Percentiles rank a stretch among this genome's conserved stretches.
These are phyloP conservation scores for Populus simonii DNA, from an alignment of 345 rosid species.

Conservation along the genomic window DNA sequence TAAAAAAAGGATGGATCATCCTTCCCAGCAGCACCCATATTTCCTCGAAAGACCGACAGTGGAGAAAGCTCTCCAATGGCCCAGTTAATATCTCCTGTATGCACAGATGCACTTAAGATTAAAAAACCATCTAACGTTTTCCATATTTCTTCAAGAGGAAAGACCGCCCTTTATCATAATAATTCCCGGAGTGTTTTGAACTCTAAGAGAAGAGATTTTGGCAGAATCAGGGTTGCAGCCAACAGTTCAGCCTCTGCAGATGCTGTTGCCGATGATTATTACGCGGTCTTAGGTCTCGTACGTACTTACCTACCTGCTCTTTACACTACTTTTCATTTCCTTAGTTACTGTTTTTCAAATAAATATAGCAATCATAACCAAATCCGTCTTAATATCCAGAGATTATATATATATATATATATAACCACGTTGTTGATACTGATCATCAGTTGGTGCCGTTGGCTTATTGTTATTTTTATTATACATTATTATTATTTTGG, in stretches of 20 bases:
- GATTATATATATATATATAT: too few species aligned
- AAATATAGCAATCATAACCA: too few species aligned
- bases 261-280: constrained; percentile 73
- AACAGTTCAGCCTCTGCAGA: constrained; percentile 41
- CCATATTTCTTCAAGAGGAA: neutral
- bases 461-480: too few species aligned
- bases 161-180: neutral
- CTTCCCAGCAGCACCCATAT: neutral
- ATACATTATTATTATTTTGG: neutral
- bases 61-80: constrained; percentile 47
- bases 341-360: too few species aligned
- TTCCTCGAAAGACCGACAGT: too few species aligned
- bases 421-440: neutral
- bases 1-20: neutral
- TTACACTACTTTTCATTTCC: neutral
- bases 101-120: constrained; percentile 62
- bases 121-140: constrained; percentile 32
- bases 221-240: constrained; percentile 53
- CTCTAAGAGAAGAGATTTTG: constrained; percentile 32
- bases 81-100: constrained; percentile 67
- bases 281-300: constrained; percentile 88
- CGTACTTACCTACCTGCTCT: neutral
- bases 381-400: too few species aligned
- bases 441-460: neutral
- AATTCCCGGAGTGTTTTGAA: constrained; percentile 14